A percentile compares a stretch with the other conserved stretches of the same genome.
Evolutionary conservation across 257 asterid genomes (phyloP).

Genomic region (Handroanthus guayacan): DNA sequence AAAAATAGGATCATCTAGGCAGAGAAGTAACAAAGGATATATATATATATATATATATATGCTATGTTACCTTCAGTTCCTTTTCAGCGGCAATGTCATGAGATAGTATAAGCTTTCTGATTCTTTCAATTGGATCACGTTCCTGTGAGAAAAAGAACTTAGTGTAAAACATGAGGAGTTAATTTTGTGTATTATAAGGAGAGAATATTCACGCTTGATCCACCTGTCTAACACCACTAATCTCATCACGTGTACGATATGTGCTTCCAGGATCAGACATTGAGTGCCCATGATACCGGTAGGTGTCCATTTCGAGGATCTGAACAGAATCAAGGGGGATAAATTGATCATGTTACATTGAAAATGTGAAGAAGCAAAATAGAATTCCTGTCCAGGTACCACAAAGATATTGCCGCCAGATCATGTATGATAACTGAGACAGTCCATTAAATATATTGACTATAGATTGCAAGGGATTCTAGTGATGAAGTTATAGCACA

Average conservation of each 20-base stretch:
- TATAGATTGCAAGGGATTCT: neutral
- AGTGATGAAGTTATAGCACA: conserved; percentile 14
- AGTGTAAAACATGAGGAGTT: conserved; percentile 4
- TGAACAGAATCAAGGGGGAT: conserved; percentile 47
- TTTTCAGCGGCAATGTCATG: conserved; percentile 87
- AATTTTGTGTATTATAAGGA: conserved; percentile 10
- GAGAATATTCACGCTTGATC: conserved; percentile 19
- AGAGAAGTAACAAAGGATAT: conserved; percentile 22
- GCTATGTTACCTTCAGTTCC: conserved; percentile 75
- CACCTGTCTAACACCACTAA: conserved; percentile 94
- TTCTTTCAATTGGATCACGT: conserved; percentile 94
- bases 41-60: neutral
- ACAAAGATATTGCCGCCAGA: neutral
- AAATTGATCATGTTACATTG: conserved; percentile 28
- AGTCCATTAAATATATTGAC: conserved; percentile 11
- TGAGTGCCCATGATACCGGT: conserved; percentile 97
- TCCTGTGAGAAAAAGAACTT: conserved; percentile 56
- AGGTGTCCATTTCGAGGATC: conserved; percentile 99
- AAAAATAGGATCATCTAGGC: conserved; percentile 15
- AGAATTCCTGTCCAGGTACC: neutral
- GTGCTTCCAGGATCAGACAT: conserved; percentile 99
- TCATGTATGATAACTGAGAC: neutral
- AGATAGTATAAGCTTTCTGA: conserved; percentile 79
- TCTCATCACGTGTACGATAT: conserved; percentile 96
- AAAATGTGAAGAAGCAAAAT: conserved; percentile 29